Conservation (phyloP, 2,329 filamentous ascomycete species). For the Hypoxylon sp. region DNA sequence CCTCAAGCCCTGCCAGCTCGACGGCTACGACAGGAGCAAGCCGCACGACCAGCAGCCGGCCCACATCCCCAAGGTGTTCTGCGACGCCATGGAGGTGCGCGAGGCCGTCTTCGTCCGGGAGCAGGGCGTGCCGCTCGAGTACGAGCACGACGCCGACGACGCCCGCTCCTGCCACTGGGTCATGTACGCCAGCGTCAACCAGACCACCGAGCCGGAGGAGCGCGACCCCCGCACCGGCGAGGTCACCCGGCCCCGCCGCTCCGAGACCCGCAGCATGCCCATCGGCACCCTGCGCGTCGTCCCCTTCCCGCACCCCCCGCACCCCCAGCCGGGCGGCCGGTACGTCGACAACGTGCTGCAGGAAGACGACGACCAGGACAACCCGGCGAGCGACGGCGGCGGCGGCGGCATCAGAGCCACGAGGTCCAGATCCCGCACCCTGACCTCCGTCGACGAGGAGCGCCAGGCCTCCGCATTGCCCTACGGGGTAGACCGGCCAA, state of each 20-base stretch:
- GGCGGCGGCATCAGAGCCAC: conserved; percentile 44
- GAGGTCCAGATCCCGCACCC: conserved; percentile 31
- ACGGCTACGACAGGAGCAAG: conserved; percentile 59
- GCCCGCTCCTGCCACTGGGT: conserved; percentile 86
- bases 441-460: conserved; percentile 40
- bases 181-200: conserved; percentile 76
- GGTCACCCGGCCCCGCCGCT: conserved; percentile 58
- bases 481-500: conserved; percentile 58
- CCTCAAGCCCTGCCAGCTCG: conserved; percentile 63
- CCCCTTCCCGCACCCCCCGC: conserved; percentile 79
- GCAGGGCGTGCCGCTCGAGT: conserved; percentile 69
- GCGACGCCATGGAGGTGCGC: conserved; percentile 73
- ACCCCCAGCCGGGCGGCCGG: conserved; percentile 65
- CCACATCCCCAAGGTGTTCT: conserved; percentile 66
- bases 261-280: conserved; percentile 62
- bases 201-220: conserved; percentile 57
- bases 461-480: conserved; percentile 45
- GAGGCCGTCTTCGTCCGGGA: conserved; percentile 71
- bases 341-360: conserved; percentile 61
- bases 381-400: conserved; percentile 39
- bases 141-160: conserved; percentile 87
- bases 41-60: conserved; percentile 59
- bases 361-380: conserved; percentile 31
- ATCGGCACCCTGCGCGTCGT: conserved; percentile 85
- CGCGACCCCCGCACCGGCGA: conserved; percentile 58